phyloP scores from a whole-genome alignment of 78 protist genomes.

The Acrasis kona region DNA sequence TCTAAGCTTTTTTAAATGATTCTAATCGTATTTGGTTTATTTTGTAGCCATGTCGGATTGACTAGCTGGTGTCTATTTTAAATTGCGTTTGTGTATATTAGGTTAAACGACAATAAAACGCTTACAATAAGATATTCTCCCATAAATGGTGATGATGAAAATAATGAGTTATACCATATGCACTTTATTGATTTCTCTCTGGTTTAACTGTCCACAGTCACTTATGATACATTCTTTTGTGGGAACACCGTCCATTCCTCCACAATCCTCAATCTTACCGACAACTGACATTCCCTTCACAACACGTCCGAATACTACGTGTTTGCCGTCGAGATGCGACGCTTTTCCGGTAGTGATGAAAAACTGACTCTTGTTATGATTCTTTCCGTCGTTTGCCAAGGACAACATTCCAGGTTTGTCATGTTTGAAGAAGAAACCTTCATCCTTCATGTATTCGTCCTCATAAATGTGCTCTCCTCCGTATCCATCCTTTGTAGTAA shows the following conservation, averaged over 20 bases:
- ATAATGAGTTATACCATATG: too few species aligned
- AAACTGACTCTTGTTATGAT: neutral
- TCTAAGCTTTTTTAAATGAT: too few species aligned
- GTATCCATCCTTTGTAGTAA: constrained; percentile 50
- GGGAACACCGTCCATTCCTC: neutral
- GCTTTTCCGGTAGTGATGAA: neutral
- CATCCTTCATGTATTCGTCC: constrained; percentile 27
- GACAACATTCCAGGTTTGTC: neutral
- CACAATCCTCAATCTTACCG: neutral
- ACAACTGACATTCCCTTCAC: neutral
- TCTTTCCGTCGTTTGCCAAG: neutral
- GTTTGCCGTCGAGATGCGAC: neutral
- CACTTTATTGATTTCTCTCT: too few species aligned
- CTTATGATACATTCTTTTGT: neutral
- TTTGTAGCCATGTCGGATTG: too few species aligned
- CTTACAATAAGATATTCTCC: too few species aligned
- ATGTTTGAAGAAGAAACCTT: neutral
- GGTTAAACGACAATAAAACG: too few species aligned
- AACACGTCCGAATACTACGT: neutral
- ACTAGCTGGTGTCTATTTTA: too few species aligned
- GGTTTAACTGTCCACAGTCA: too few species aligned
- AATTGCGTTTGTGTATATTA: too few species aligned
- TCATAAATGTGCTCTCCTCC: constrained; percentile 93
- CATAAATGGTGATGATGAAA: too few species aligned
- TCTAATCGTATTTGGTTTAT: too few species aligned